Base-by-base conservation (phyloP, 1,284 basidiomycete species). In the Exobasidium rhododendri region DNA sequence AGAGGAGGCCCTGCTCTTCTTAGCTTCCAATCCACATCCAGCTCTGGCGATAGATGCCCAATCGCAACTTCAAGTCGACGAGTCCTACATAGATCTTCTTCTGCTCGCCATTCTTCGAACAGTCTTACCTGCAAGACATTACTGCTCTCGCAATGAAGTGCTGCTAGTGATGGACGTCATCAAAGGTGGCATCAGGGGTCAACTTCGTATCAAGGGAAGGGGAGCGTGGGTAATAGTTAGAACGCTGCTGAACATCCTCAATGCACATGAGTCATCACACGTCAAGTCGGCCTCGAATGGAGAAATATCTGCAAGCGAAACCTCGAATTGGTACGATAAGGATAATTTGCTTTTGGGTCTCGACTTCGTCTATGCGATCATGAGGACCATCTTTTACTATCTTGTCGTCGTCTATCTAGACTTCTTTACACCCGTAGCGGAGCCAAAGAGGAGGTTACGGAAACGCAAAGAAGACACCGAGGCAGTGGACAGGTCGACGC, bases 201-300 rank as follows among this genome's bases (percentile, higher is more conserved):
- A 20, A 10, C 14, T 56, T 6, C 54, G 26, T 24, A 20, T 4
- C n/a, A 3, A 35, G 6, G 10, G 32, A 20, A 29, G 14, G 5
- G 26, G 40, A 29, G 11, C 54, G 20, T 56, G 54, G 54, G 26
- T 47, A 4, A 26, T 56, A 11, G 54, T 56, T 22, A n/a, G 51
- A 40, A 40, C 17, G 17, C 35, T 40, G 7, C 17, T 40, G 35
- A 7, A 40, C 7, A 7, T 40, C 10, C 35, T 40, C 35, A 40
- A 40, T 10, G 35, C 7, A 10, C 17, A 7, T 40, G 10, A 7
- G 7, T 17, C 7, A 40, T 7, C 7, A 7, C 35, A 40, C 17
- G 10, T 10, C 7, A 10, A 7, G 7, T 17, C 7, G 17, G 7
- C 35, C 35, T 17, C 35, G 7, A 10, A 10, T 7, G 17, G 17